A percentile compares a stretch with the other conserved stretches of the same genome.
These are phyloP conservation scores for Nidula niveotomentosa DNA, from an alignment of 1,284 basidiomycete species.

Conservation along the genomic window DNA sequence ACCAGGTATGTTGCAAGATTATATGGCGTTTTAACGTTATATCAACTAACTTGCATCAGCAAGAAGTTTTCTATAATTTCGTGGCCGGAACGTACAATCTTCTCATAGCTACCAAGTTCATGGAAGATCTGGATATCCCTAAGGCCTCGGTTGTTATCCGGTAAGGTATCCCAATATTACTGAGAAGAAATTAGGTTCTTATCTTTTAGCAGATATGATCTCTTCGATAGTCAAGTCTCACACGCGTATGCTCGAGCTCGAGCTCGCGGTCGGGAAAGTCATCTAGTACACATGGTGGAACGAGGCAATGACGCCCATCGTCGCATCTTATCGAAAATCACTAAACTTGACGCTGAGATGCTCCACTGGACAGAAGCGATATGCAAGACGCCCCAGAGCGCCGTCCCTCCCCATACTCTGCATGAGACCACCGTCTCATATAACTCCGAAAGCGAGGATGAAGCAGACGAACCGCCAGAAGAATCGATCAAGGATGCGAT, in stretches of 20 bases:
- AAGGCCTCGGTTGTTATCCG: conserved; percentile 55
- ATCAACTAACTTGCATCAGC: conserved; percentile 19
- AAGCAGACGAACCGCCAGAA: conserved; percentile 25
- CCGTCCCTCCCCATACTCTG: conserved; percentile 45
- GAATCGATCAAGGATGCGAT: conserved; percentile 53
- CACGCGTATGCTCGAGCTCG: conserved; percentile 51
- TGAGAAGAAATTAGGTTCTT: conserved; percentile 1
- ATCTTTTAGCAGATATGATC: conserved; percentile 48
- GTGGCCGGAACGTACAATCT: conserved; percentile 57
- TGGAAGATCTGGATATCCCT: conserved; percentile 58
- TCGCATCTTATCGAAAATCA: conserved; percentile 39
- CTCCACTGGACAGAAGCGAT: conserved; percentile 47
- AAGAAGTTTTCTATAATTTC: conserved; percentile 46
- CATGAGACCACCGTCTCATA: conserved; percentile 39
- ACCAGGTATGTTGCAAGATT: no score
- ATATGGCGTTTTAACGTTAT: no score
- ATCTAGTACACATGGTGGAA: conserved; percentile 65
- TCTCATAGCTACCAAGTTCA: conserved; percentile 54
- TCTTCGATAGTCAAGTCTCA: conserved; percentile 59
- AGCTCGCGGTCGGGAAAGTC: conserved; percentile 42
- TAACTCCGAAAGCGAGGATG: conserved; percentile 47
- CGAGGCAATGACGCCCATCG: conserved; percentile 54
- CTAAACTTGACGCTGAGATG: conserved; percentile 29
- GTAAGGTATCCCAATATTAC: conserved; percentile 31
- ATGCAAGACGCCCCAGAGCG: conserved; percentile 33